phyloP scores from a whole-genome alignment of 768 basidiomycete species.

The Boletus rubropictus region DNA sequence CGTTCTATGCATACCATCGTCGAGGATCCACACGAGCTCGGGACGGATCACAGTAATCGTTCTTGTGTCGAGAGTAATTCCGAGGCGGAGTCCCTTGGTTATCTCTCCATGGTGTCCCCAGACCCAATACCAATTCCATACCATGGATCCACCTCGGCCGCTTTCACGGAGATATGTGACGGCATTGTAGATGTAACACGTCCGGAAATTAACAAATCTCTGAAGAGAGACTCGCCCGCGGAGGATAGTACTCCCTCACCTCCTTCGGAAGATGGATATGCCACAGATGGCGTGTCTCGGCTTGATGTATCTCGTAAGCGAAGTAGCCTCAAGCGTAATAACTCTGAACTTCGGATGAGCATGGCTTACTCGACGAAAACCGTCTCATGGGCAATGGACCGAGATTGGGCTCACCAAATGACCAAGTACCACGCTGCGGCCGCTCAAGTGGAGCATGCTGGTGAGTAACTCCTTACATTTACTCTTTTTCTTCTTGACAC shows the following conservation, averaged over 20 bases:
- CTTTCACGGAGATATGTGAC: constrained; percentile 31
- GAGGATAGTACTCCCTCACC: constrained; percentile 25
- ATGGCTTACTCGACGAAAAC: constrained; percentile 52
- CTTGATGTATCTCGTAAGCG: constrained; percentile 42
- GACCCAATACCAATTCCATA: constrained; percentile 45
- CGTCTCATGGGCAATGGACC: constrained; percentile 73
- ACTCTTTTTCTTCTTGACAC: background rate
- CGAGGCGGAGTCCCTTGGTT: constrained; percentile 20
- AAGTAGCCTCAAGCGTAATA: constrained; percentile 60
- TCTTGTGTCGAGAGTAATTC: constrained; percentile 17
- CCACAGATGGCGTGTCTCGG: constrained; percentile 25
- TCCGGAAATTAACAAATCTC: constrained; percentile 12
- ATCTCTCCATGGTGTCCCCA: constrained; percentile 33
- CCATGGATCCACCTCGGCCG: constrained; percentile 32
- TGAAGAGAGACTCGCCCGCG: constrained; percentile 10
- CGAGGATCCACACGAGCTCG: constrained; percentile 25
- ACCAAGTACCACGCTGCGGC: constrained; percentile 40
- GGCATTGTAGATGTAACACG: constrained; percentile 24
- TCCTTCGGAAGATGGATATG: constrained; percentile 32
- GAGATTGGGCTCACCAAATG: constrained; percentile 53
- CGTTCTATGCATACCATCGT: constrained; percentile 27
- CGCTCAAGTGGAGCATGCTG: constrained; percentile 37
- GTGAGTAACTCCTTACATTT: constrained; percentile 21
- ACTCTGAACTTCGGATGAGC: constrained; percentile 41
- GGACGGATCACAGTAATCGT: constrained; percentile 11